These are phyloP conservation scores for Salicornia ramosissima DNA, from an alignment of 148 eudicot species.

Conservation along the genomic window DNA sequence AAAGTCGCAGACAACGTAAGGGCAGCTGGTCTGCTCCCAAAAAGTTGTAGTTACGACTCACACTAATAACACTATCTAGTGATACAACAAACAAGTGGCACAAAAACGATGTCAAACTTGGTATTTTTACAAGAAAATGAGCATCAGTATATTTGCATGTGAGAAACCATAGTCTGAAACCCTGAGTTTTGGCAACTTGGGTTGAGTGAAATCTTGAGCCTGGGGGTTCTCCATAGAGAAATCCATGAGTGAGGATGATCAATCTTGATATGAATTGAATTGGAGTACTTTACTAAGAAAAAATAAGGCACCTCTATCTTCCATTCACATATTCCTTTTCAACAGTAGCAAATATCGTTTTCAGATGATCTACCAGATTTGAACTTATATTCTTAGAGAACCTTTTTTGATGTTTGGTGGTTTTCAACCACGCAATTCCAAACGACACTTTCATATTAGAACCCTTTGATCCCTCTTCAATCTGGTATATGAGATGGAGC, in stretches of 20 bases:
- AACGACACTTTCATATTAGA: constrained; percentile 61
- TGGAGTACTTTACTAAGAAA: neutral
- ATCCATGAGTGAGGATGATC: constrained; percentile 1
- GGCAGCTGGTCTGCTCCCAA: neutral
- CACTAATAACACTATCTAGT: neutral
- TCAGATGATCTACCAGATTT: constrained; percentile 63
- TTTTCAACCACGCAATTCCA: constrained; percentile 84
- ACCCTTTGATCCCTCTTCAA: constrained; percentile 65
- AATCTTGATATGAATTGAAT: constrained; percentile 2
- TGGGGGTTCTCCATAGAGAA: neutral
- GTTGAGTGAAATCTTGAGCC: neutral
- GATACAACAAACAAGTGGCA: neutral
- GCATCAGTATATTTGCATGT: neutral
- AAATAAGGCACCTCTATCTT: constrained; percentile 23
- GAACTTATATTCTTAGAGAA: constrained; percentile 63
- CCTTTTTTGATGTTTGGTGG: constrained; percentile 65
- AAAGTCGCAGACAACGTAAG: neutral
- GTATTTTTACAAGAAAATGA: neutral
- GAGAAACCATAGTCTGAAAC: neutral
- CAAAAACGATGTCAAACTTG: neutral
- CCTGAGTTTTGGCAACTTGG: neutral
- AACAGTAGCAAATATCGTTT: constrained; percentile 57
- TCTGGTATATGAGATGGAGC: constrained; percentile 84
- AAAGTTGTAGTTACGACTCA: neutral
- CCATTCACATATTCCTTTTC: constrained; percentile 63